A percentile compares a stretch with the other conserved stretches of the same genome.
phyloP scores from a whole-genome alignment of 164 flowering plant genomes.

The Magnolia changhungtana region DNA sequence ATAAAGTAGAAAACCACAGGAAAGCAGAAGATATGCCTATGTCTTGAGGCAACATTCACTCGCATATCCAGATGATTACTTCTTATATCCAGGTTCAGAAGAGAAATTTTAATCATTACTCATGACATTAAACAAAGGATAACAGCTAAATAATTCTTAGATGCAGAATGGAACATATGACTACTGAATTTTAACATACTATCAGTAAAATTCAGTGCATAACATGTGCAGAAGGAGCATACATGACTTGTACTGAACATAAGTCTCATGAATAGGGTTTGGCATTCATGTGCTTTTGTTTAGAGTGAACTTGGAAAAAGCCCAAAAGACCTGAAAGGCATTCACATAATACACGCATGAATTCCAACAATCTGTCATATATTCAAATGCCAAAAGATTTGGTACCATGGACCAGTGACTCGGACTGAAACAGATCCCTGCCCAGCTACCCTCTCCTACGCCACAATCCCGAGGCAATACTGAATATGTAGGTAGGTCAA shows the following conservation, averaged over 20 bases:
- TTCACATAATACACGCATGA: neutral
- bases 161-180: neutral
- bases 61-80: no score
- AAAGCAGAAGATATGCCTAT: no score
- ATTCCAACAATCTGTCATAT: neutral
- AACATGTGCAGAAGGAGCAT: neutral
- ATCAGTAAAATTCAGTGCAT: neutral
- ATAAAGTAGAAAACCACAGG: no score
- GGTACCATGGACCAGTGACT: conserved; percentile 67
- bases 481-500: conserved; percentile 59
- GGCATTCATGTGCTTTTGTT: neutral
- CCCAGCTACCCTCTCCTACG: conserved; percentile 88
- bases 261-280: neutral
- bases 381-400: neutral
- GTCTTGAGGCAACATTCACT: no score
- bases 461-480: conserved; percentile 68
- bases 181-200: neutral
- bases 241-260: neutral
- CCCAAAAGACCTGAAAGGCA: neutral
- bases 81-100: no score
- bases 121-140: no score
- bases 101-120: no score
- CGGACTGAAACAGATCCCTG: conserved; percentile 80
- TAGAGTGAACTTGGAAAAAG: neutral
- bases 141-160: neutral